Conservation (phyloP, 371 early-diverging fungal species). For the Capniomyces stellatus region DNA sequence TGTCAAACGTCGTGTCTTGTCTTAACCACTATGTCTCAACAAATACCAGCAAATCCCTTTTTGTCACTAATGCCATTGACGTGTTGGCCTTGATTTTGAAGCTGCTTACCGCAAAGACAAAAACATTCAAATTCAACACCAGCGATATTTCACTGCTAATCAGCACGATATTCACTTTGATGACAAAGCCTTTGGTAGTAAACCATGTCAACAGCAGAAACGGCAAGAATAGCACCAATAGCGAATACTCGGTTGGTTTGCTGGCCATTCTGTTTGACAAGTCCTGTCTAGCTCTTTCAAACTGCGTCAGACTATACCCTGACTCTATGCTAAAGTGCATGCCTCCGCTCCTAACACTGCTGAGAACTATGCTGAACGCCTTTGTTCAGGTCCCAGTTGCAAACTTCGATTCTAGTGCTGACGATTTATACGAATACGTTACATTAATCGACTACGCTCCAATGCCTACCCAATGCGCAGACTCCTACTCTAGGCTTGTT, state of each 20-base stretch:
- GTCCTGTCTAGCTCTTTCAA: background rate
- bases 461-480: constrained; percentile 13
- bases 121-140: too few species aligned
- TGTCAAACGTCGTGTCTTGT: too few species aligned
- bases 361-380: constrained; percentile 17
- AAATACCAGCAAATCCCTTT: too few species aligned
- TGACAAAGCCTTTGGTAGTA: background rate
- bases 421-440: background rate
- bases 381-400: constrained; percentile 9
- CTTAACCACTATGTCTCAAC: too few species aligned
- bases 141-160: background rate
- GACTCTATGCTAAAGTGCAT: constrained; percentile 8
- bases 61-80: too few species aligned
- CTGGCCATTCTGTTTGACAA: background rate
- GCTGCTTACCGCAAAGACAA: too few species aligned
- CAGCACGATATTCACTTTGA: background rate
- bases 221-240: background rate
- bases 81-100: too few species aligned
- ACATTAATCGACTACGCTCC: constrained; percentile 9
- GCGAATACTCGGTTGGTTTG: background rate
- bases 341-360: constrained; percentile 5
- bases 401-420: background rate
- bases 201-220: background rate
- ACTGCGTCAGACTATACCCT: constrained; percentile 5
- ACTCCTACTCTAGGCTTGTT: constrained; percentile 14